Evolutionary conservation across 768 basidiomycete genomes (phyloP), one percentile per base, ranked within the genome.

Genomic region (Leccinum truebloodii): DNA sequence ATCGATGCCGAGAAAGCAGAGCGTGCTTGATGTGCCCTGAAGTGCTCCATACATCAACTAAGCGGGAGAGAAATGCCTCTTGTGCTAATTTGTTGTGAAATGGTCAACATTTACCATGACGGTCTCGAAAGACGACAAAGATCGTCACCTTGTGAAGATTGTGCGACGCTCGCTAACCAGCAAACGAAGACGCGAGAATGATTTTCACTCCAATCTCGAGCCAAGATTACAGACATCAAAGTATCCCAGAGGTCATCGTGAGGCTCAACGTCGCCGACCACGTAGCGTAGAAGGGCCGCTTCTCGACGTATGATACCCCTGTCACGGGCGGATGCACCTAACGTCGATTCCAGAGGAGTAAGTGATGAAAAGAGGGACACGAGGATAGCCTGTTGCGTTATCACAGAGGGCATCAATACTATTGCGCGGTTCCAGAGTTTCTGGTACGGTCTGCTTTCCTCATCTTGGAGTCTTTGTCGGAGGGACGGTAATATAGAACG

Each of bases 21-120:
- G 93, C 92, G 71, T 90, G 89, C 62, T 86, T 90, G 68, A 97
- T 80, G 67, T 94, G 89, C 51, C 89, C 89, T 2, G 85, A 73
- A 24, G 87, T 82, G 4, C 88, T 80, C 96, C 96, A 98, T 0
- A 80, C 69, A 6, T 85, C 83, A 7, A 91, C 69, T 1, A 83
- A 72, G 52, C 72, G 77, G 41, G 78, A 72, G 24, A 89, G 73
- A 35, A 89, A 76, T 1, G 72, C 65, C 10, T 78, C 74, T 14
- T 88, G 77, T 18, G 75, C 86, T 66, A 61, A 54, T 63, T 24
- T 26, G 46, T 58, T 52, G 10, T 32, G 60, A 60, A 57, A 12
- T 41, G 13, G 53, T 66, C 44, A 71, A 18, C 44, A 54, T 50
- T 30, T 10, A 20, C 16, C 13, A 22, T 24, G 8, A 24, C 6